Base-by-base conservation (phyloP, 176 grass and related monocot species). In the Eragrostis nindensis region DNA sequence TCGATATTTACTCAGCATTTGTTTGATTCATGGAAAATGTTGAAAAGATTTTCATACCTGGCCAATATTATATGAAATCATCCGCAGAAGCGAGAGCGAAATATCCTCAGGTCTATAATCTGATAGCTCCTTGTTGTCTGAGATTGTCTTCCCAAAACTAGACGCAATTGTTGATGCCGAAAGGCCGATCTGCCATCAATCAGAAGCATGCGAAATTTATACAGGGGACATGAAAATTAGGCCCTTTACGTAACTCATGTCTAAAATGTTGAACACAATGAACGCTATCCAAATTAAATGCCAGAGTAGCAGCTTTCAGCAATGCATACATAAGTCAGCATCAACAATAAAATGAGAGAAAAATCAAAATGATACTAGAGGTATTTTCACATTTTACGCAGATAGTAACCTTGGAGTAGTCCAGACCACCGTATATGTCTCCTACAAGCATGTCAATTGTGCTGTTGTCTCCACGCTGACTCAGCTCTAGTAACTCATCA, bases 61-160 rank as follows among this genome's bases (percentile, higher is more conserved):
- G 5, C 95, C 95, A 81, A 98, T 98, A 76, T 98, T 98, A 70
- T 98, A 98, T 72, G 95, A 98, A 80, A 98, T 95, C 95, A 98
- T 98, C 75, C 95, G 90, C 67, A 98, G 72, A 42, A 98, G 88
- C 48, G 95, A 98, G 78, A 98, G 95, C 70, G 95, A 98, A 82
- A 98, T 93, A 91, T 98, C 95, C 84, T 98, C 95, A 25, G 92
- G 95, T 83, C 82, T 90, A 82, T 98, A 98, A 77, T 93, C 95
- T 25, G 90, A 93, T 32, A 98, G 79, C 63, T 98, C 95, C 82
- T 98, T 98, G 70, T 90, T 85, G 78, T 93, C 95, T 82, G 95
- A 98, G 83, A 95, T 91, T 86, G 86, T 95, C 80, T 89, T 98
- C 41, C 92, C 95, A 68, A 98, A 98, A 89, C 95, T 98, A 60